Base-by-base conservation (phyloP, 371 early-diverging fungal genomes). In the Nematocida parisii region DNA sequence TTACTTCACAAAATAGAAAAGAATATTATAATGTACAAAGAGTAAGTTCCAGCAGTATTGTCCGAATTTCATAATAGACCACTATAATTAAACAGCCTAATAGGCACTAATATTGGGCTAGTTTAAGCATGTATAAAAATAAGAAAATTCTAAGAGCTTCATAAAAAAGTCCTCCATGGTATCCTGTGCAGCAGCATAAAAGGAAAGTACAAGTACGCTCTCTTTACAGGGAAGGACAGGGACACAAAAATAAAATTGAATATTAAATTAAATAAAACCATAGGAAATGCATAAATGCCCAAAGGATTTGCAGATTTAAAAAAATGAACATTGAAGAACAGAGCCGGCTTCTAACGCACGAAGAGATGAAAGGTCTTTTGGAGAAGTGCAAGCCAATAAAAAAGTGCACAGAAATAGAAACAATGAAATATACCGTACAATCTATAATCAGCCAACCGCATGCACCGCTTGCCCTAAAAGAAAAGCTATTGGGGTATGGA, bases 391-490 rank as follows among this genome's bases (percentile, higher is more conserved):
- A 3, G 20, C 7, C 11, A 18, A 20, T 5, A 5, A 60, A 50
- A 24, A 20, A 9, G 33, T 24, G 46, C n/a, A 68, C 80, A 15
- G 55, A 77, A 33, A 57, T 70, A 33, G 71, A 77, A 42, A 77
- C 80, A 9, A 70, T 77, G 70, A 50, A 61, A 39, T 77, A 77
- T 40, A 45, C 57, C 9, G 80, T 77, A 15, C 47, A 50, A 4
- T 77, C 80, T 9, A 33, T 77, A 39, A 22, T 66, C n/a, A 58
- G 15, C 22, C 47, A 27, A 22, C 54, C 70, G 13, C 27, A 50
- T 45, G 54, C 70, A 7, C 80, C 66, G 13, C 42, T 22, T 5
- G 39, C 7, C 15, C 44, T 75, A 22, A 81, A 81, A 18, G 57
- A 57, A 22, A 22, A 64, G 42, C 70, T 87, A 20, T n/a, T 64